Conservation (phyloP, 805 yeast species). For the Saccharomyces kudriavzevii region DNA sequence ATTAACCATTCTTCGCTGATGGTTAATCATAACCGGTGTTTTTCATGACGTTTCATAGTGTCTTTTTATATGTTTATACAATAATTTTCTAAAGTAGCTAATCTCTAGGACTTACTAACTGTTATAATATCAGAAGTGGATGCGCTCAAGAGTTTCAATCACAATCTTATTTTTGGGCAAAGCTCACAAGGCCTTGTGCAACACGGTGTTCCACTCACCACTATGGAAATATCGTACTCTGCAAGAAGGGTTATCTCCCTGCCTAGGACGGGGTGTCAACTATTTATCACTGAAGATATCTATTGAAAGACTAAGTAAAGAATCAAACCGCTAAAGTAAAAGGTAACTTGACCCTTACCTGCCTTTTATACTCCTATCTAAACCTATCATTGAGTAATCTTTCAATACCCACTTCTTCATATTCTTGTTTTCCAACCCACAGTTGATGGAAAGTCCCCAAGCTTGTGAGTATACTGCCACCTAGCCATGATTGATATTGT, state of each 20-base stretch:
- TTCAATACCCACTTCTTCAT: slow-evolving; percentile 81
- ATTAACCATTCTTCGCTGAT: neutral
- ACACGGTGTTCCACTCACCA: neutral
- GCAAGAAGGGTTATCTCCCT: neutral
- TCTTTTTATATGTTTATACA: neutral
- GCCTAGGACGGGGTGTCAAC: neutral
- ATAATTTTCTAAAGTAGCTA: neutral
- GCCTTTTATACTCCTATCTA: slow-evolving; percentile 39
- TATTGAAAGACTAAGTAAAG: neutral
- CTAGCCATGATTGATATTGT: slow-evolving; percentile 79
- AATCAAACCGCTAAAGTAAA: neutral
- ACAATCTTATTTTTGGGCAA: neutral
- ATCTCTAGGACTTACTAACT: neutral
- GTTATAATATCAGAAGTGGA: neutral
- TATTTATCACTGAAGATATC: neutral
- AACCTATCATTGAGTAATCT: slow-evolving; percentile 74
- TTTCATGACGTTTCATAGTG: neutral
- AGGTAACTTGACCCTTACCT: neutral
- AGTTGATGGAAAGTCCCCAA: slow-evolving; percentile 91
- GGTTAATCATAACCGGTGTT: neutral
- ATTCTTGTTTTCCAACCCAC: slow-evolving; percentile 86
- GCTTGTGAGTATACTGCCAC: slow-evolving; percentile 81
- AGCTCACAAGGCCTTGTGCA: neutral
- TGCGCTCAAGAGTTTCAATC: neutral
- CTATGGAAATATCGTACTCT: neutral